Evolutionary conservation across 306 rosid genomes (phyloP).

Genomic region (Aeschynomene evenia): DNA sequence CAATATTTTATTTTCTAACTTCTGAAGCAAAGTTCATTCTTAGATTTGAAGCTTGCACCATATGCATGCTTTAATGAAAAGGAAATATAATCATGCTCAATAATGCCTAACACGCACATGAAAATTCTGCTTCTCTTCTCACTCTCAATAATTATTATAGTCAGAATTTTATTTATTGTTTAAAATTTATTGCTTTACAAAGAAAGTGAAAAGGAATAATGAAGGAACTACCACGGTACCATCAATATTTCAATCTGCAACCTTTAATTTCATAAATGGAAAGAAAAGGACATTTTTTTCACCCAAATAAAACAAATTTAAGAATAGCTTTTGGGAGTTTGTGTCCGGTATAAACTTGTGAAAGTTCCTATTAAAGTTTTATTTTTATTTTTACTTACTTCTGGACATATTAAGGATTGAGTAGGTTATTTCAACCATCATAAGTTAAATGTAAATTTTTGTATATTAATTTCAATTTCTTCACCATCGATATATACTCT

Average conservation of each 20-base stretch:
- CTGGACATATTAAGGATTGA: background rate
- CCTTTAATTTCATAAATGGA: background rate
- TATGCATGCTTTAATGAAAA: conserved; percentile 23
- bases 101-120: conserved; percentile 32
- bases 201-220: background rate
- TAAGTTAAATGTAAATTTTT: background rate
- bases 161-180: background rate
- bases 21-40: conserved; percentile 56
- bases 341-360: background rate
- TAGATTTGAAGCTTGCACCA: conserved; percentile 51
- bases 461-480: no score
- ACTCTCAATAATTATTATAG: conserved; percentile 2
- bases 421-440: background rate
- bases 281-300: background rate
- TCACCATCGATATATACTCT: no score
- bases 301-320: background rate
- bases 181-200: background rate
- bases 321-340: background rate
- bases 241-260: background rate
- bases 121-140: conserved; percentile 11
- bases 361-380: background rate
- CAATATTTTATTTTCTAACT: conserved; percentile 38
- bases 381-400: background rate
- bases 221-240: background rate
- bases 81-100: conserved; percentile 26